Evolutionary conservation across 257 asterid species (phyloP).

Genomic region (Solanum piurae): DNA sequence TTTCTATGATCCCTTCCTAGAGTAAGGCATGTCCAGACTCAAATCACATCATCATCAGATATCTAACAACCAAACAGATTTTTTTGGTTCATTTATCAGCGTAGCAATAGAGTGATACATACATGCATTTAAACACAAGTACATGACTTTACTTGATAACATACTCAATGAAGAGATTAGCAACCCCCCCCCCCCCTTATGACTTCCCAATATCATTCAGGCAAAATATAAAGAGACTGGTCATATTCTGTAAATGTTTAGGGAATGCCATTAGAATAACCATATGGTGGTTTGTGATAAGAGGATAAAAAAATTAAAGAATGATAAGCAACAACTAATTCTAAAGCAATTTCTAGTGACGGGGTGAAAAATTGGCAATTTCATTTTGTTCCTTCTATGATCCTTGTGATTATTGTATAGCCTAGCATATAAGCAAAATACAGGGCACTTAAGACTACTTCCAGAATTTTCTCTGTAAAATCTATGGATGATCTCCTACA

Average conservation of each 20-base stretch:
- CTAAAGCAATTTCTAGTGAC: background rate
- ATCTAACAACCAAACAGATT: background rate
- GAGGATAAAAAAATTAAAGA: background rate
- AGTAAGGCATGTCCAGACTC: background rate
- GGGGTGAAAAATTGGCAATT: background rate
- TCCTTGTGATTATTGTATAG: background rate
- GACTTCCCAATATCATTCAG: background rate
- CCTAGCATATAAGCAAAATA: background rate
- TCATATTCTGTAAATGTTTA: background rate
- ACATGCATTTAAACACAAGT: background rate
- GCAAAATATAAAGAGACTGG: background rate
- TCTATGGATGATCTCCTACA: background rate
- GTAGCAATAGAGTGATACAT: background rate
- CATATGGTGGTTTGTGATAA: background rate
- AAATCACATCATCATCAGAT: background rate
- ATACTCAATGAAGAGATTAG: background rate
- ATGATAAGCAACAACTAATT: background rate
- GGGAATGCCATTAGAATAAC: background rate
- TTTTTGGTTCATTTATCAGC: background rate
- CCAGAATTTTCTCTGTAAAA: background rate
- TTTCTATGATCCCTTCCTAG: background rate
- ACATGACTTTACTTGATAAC: background rate
- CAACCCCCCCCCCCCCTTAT: no score
- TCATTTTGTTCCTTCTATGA: background rate
- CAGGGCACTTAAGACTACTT: background rate